Evolutionary conservation across 805 yeast genomes (phyloP).

Genomic region (Wickerhamiella spandovensis): DNA sequence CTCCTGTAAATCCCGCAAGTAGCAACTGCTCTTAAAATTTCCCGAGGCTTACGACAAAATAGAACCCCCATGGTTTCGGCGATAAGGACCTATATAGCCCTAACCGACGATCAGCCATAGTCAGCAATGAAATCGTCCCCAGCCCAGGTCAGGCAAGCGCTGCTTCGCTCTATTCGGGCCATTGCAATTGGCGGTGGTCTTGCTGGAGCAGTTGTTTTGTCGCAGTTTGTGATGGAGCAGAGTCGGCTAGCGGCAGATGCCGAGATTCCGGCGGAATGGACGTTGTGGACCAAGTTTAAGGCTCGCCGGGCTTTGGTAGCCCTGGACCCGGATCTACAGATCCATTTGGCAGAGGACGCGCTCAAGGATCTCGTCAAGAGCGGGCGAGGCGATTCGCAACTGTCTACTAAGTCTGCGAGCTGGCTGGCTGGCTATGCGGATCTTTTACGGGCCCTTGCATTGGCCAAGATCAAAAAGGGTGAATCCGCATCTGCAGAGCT

Average conservation of each 20-base stretch:
- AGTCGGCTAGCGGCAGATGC: conserved; percentile 1
- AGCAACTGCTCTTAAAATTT: too few relatives aligned
- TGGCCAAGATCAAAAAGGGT: conserved; percentile 13
- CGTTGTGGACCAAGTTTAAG: conserved; percentile 11
- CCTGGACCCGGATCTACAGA: conserved; percentile 5
- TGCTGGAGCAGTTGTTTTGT: conserved; percentile 12
- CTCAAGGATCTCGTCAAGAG: conserved; percentile 13
- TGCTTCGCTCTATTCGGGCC: conserved; percentile 9
- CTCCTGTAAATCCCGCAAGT: too few relatives aligned
- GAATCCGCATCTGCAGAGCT: conserved; percentile 20
- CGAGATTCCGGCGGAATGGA: conserved; percentile 13
- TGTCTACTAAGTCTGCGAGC: conserved; percentile 14
- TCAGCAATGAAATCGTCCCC: background rate
- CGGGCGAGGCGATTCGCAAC: conserved; percentile 12
- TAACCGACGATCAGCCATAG: background rate
- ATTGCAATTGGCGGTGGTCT: conserved; percentile 13
- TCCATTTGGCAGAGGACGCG: conserved; percentile 14
- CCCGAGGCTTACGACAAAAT: too few relatives aligned
- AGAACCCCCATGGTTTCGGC: too few relatives aligned
- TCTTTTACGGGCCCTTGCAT: conserved; percentile 20
- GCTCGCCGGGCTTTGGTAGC: conserved; percentile 9
- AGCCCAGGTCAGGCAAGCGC: background rate
- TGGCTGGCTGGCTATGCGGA: conserved; percentile 27
- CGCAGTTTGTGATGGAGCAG: conserved; percentile 11
- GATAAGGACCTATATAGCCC: background rate